Base-by-base conservation (phyloP, 176 grass and related monocot genomes). In the Rhynchospora pubera region DNA sequence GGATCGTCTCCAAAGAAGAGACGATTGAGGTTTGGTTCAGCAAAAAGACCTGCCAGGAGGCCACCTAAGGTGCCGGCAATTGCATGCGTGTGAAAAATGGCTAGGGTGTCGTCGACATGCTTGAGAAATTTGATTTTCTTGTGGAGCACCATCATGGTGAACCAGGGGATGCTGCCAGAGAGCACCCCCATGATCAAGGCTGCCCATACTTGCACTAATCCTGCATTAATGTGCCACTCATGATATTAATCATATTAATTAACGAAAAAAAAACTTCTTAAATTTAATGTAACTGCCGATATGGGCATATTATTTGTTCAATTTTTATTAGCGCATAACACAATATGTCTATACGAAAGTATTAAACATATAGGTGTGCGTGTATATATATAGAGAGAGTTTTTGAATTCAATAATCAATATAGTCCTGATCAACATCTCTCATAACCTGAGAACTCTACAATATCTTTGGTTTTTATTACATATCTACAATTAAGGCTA, bases 81-180 rank as follows among this genome's bases (percentile, higher is more conserved):
- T 16, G 61, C 94, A 80, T 97, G 94, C 19, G 94, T 97, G 85
- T 93, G 91, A 88, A 97, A 59, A 44, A 97, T 73, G 62, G 89
- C 91, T 9, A 97, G 89, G 71, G 91, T 97, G 91, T 97, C 91
- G 57, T 97, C 94, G 1, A 93, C 79, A 23, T 62, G 57, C 62
- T 61, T 86, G 47, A 97, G 86, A 70, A 93, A 3, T 9, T 58
- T 57, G 85, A 71, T 75, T 62, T 83, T 88, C 73, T 51, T 89
- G 87, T 93, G 89, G 24, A 97, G 87, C 48, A 97, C 89, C 91
- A 93, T 97, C 91, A 97, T 97, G 85, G 91, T 97, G 67, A 43
- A 71, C 91, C 94, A 93, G 11, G 91, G 94, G 68, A 93, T 85
- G 87, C 87, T 97, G 10, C 91, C 94, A 10, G 91, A 90, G 28